Percentiles rank a stretch among this genome's conserved stretches.
phyloP scores from a whole-genome alignment of 768 basidiomycete genomes.

The Gloeopeniophorella convolvens region DNA sequence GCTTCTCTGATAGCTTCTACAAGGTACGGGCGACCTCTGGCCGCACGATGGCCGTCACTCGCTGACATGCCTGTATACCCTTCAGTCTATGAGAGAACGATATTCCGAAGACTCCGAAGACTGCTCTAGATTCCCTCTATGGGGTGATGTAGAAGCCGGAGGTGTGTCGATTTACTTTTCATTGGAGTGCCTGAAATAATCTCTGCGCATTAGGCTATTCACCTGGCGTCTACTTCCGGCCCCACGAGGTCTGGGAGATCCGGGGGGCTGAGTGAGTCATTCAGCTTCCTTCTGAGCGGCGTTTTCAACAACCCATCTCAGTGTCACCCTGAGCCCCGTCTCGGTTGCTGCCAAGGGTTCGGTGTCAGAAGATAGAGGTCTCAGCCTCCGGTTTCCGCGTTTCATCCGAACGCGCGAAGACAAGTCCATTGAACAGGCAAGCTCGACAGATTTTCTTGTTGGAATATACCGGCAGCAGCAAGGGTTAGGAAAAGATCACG shows the following conservation, averaged over 20 bases:
- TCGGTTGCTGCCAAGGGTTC: slow-evolving; percentile 71
- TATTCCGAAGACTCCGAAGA: slow-evolving; percentile 54
- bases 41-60: neutral
- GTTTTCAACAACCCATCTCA: slow-evolving; percentile 25
- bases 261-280: slow-evolving; percentile 58
- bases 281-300: neutral
- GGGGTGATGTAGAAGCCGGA: slow-evolving; percentile 57
- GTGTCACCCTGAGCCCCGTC: slow-evolving; percentile 79
- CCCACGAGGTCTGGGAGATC: slow-evolving; percentile 86
- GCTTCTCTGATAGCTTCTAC: slow-evolving; percentile 82
- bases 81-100: slow-evolving; percentile 53
- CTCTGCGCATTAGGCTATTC: slow-evolving; percentile 40
- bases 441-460: slow-evolving; percentile 61
- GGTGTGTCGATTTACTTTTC: slow-evolving; percentile 34
- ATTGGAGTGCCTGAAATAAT: slow-evolving; percentile 1
- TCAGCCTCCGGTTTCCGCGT: slow-evolving; percentile 84
- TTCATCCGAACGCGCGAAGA: slow-evolving; percentile 73
- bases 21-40: slow-evolving; percentile 38
- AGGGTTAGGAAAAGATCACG: slow-evolving; percentile 29
- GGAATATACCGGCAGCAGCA: slow-evolving; percentile 64
- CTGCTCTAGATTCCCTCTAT: slow-evolving; percentile 46
- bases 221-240: slow-evolving; percentile 65
- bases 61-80: slow-evolving; percentile 1
- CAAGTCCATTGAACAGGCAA: slow-evolving; percentile 67
- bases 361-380: slow-evolving; percentile 51